Evolutionary conservation across 345 rosid species (phyloP), one percentile per base, ranked within the genome.

Genomic region (Psidium friedrichsthalianum): DNA sequence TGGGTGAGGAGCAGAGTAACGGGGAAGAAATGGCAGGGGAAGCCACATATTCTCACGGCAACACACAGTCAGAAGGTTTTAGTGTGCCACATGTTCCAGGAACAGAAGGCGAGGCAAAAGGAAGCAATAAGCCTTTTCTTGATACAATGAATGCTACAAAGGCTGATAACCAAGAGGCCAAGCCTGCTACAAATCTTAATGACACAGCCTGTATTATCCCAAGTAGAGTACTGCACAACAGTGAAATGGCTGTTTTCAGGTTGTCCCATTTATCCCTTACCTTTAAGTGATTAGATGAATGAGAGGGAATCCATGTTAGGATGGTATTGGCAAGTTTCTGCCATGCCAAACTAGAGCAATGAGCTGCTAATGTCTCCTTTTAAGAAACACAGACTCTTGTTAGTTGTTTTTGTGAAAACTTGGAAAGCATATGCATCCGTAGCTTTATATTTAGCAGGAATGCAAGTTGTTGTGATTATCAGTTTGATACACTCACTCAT

Each of bases 91-190:
- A 82, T 82, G 80, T 40, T 61, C 78, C 84, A 24, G 85, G 36
- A 76, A 58, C 88, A 78, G 90, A 90, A 82, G 88, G 42, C 44
- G 82, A 36, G 42, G 83, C 87, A 58, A 89, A 74, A 58, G 92
- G 85, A 80, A 88, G 83, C 47, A 85, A 90, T 42, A 88, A 74
- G 74, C 56, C 83, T 85, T 51, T 57, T 90, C 78, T 83, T 78
- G 87, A 86, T 84, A 47, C 84, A 69, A 87, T 51, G 55, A 83
- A 51, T 49, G 89, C 88, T 82, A 83, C 59, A 44, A 76, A 47
- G 84, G 86, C 78, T 32, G 47, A 86, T 78, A 82, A 83, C 78
- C 86, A 51, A 81, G 86, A 86, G 52, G 51, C 44, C 29, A 52
- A 82, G 52, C 82, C 69, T 84, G 90, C 82, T 80, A 74, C 54